phyloP scores from a whole-genome alignment of 225 moss, liverwort and hornwort species.

The Rhytidiadelphus loreus region DNA sequence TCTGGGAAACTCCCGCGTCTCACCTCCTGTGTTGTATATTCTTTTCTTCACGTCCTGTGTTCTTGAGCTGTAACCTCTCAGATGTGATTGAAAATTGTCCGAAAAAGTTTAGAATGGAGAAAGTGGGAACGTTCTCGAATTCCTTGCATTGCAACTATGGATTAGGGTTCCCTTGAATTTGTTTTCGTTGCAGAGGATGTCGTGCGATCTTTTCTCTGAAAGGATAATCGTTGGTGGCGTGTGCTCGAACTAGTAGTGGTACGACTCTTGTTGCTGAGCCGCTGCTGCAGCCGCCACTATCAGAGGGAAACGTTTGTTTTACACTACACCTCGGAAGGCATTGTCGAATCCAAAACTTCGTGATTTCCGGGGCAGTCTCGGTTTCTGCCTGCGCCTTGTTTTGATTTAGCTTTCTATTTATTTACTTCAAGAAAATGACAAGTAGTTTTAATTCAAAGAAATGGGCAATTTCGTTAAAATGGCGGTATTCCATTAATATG shows the following conservation, averaged over 20 bases:
- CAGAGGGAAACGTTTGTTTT: conserved; percentile 62
- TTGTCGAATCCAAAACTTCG: conserved; percentile 79
- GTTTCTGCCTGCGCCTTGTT: not conserved
- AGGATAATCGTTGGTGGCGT: too few relatives aligned
- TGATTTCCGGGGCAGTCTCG: conserved; percentile 45
- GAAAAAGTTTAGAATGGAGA: too few relatives aligned
- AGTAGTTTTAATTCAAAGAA: not conserved
- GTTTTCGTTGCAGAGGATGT: too few relatives aligned
- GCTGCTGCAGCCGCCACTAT: conserved; percentile 50
- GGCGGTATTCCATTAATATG: too few relatives aligned
- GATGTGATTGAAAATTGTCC: too few relatives aligned
- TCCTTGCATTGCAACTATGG: too few relatives aligned
- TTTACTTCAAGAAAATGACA: not conserved
- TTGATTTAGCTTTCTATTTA: not conserved
- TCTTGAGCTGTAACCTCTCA: too few relatives aligned
- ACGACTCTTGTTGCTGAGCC: conserved; percentile 66
- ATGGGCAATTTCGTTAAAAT: too few relatives aligned
- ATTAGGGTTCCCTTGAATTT: too few relatives aligned
- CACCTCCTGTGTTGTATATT: not conserved
- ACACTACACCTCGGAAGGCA: conserved; percentile 82
- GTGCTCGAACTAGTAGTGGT: conserved; percentile 54
- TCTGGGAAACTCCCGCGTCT: not conserved
- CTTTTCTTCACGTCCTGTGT: too few relatives aligned
- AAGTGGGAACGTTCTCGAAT: too few relatives aligned
- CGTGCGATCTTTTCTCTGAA: too few relatives aligned